Conservation (phyloP, 2,329 filamentous ascomycete species). For the Ophiosphaerella narmari region DNA sequence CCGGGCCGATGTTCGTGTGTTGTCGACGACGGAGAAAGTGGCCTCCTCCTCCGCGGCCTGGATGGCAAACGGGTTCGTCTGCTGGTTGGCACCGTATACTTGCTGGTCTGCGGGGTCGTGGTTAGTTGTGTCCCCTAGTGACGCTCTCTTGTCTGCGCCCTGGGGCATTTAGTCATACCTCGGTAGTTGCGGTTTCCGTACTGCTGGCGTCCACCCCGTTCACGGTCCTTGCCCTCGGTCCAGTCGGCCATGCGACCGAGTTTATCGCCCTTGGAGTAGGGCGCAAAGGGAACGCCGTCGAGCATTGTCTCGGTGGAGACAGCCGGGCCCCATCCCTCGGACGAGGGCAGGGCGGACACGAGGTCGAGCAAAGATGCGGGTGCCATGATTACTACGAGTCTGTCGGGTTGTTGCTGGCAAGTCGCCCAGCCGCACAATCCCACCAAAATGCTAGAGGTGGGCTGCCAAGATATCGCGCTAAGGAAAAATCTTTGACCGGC, state of each 20-base stretch:
- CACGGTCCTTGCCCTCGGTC: conserved; percentile 86
- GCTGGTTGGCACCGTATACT: conserved; percentile 90
- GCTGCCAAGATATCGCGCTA: conserved; percentile 18
- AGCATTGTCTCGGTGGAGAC: conserved; percentile 84
- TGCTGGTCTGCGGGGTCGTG: conserved; percentile 73
- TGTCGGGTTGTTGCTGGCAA: conserved; percentile 9
- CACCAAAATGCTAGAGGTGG: conserved; percentile 21
- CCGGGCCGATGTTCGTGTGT: conserved; percentile 84
- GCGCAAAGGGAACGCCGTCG: conserved; percentile 94
- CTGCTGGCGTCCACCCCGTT: conserved; percentile 80
- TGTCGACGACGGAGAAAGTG: conserved; percentile 97
- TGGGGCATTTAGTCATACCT: conserved; percentile 58
- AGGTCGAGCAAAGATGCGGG: conserved; percentile 54
- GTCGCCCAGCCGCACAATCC: conserved; percentile 20
- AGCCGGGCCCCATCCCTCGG: conserved; percentile 76
- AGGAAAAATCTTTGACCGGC: background rate
- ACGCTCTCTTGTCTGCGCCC: background rate
- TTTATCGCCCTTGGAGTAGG: conserved; percentile 98
- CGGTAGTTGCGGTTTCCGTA: conserved; percentile 87
- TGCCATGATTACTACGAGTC: conserved; percentile 46
- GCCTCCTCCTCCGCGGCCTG: conserved; percentile 94
- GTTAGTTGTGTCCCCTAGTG: conserved; percentile 15
- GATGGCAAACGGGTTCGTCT: conserved; percentile 78
- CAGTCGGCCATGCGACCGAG: conserved; percentile 99
- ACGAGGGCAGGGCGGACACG: conserved; percentile 52